Base-by-base conservation (phyloP, 2,329 filamentous ascomycete species). In the Talaromyces sp. region DNA sequence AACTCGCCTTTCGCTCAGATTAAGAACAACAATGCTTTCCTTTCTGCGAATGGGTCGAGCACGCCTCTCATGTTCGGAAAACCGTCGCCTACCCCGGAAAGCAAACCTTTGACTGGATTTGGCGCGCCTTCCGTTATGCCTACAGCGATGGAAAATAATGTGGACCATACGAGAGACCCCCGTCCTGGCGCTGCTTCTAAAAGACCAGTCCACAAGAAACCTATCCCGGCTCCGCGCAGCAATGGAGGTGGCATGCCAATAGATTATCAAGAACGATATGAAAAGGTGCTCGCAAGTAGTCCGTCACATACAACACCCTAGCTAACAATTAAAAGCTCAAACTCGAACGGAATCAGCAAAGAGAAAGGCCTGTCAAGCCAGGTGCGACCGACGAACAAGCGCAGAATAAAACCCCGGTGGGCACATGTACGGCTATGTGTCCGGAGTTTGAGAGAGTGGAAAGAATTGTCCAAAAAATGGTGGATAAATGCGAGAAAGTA, bases 381-480 rank as follows among this genome's bases (percentile, higher is more conserved):
- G 82, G 81, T 52, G 77, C 85, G 71, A 79, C 80, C 38, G 82
- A 87, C 5, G 80, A 85, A 61, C 83, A 83, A 66, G 84, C 82
- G 57, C 74, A 88, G 61, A 79, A 80, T 31, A 80, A 87, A 66
- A 86, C 83, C 21, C 80, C 83, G 0, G 80, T 85, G 5, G 85
- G 85, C 56, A 84, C 81, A 56, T 88, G 85, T 70, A 80, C 79
- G 43, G 81, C 83, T 64, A 87, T 88, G 84, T 88, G 85, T 67
- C 82, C 85, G 2, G 83, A 87, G 63, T 86, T 79, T 61, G 85
- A 88, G 73, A 74, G 85, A 50, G 80, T 86, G 50, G 81, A 86
- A 65, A 79, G 85, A 43, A 84, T 86, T 54, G 79, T 83, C 51
- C 82, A 86, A 68, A 83, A 84, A 56, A 85, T 86, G 72, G 81